Percentiles rank a stretch among this genome's conserved stretches.
These are phyloP conservation scores for Harringtonia lauricola DNA, from an alignment of 2,329 filamentous ascomycete genomes.

Conservation along the genomic window DNA sequence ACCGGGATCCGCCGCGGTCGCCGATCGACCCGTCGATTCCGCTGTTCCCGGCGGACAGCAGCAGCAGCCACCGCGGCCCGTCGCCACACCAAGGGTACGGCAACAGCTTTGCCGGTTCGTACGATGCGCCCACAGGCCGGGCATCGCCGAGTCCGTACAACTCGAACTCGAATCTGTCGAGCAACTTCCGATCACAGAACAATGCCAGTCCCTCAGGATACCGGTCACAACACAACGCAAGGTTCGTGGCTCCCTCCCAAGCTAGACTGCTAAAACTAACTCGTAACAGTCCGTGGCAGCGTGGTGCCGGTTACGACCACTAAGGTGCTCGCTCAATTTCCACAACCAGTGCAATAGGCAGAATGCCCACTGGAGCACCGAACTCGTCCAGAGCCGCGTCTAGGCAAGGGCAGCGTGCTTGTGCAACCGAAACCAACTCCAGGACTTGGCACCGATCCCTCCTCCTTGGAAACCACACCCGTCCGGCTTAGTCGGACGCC, in stretches of 20 bases:
- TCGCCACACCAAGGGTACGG: conserved; percentile 12
- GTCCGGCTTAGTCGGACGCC: too few relatives aligned
- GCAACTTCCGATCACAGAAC: conserved; percentile 24
- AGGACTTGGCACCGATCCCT: too few relatives aligned
- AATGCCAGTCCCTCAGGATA: conserved; percentile 22
- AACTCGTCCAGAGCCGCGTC: too few relatives aligned
- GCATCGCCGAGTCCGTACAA: conserved; percentile 17
- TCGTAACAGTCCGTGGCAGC: conserved; percentile 38
- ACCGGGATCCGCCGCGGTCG: conserved; percentile 26
- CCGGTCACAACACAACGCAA: conserved; percentile 16
- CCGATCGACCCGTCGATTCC: conserved; percentile 39
- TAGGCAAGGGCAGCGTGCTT: too few relatives aligned
- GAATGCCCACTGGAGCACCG: too few relatives aligned
- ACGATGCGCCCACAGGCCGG: background rate
- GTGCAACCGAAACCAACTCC: too few relatives aligned
- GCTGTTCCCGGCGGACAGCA: conserved; percentile 32
- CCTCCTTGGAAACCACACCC: too few relatives aligned
- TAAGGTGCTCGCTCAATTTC: too few relatives aligned
- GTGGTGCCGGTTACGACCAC: conserved; percentile 41
- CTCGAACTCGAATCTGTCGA: conserved; percentile 13
- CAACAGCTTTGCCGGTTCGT: conserved; percentile 7
- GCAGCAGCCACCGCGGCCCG: conserved; percentile 19
- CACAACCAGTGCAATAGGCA: too few relatives aligned
- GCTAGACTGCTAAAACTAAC: background rate
- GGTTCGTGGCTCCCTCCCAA: conserved; percentile 19